phyloP scores from a whole-genome alignment of 768 basidiomycete genomes.

The Mycena maculata region DNA sequence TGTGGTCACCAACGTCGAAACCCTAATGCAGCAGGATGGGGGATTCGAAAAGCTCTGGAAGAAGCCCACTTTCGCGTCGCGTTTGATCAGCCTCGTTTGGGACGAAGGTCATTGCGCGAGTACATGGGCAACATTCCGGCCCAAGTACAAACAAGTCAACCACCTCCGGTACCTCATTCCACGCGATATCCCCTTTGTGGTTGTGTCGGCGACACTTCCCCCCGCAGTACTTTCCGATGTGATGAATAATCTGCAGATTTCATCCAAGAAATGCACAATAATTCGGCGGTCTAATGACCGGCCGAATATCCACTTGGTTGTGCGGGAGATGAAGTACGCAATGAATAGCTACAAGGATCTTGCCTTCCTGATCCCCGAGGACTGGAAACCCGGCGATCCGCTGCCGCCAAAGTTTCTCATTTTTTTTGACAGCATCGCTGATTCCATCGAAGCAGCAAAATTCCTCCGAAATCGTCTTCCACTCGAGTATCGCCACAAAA shows the following conservation, averaged over 20 bases:
- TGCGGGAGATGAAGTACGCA: constrained; percentile 34
- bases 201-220: constrained; percentile 50
- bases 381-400: constrained; percentile 19
- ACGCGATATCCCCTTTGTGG: constrained; percentile 41
- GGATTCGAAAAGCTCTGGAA: constrained; percentile 40
- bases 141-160: constrained; percentile 46
- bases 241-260: constrained; percentile 36
- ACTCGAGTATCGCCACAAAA: constrained; percentile 30
- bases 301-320: constrained; percentile 34
- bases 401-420: constrained; percentile 36
- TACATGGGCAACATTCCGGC: constrained; percentile 52
- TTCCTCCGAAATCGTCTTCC: constrained; percentile 27
- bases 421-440: constrained; percentile 37
- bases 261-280: constrained; percentile 10
- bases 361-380: constrained; percentile 31
- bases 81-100: constrained; percentile 44
- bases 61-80: constrained; percentile 32
- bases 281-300: constrained; percentile 32
- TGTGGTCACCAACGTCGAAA: constrained; percentile 45
- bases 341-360: constrained; percentile 29
- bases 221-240: constrained; percentile 38
- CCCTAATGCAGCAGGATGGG: constrained; percentile 31
- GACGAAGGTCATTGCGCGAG: constrained; percentile 56
- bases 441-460: constrained; percentile 20
- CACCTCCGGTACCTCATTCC: constrained; percentile 44